Evolutionary conservation across 768 basidiomycete genomes (phyloP).

Genomic region (Calocybe indica): DNA sequence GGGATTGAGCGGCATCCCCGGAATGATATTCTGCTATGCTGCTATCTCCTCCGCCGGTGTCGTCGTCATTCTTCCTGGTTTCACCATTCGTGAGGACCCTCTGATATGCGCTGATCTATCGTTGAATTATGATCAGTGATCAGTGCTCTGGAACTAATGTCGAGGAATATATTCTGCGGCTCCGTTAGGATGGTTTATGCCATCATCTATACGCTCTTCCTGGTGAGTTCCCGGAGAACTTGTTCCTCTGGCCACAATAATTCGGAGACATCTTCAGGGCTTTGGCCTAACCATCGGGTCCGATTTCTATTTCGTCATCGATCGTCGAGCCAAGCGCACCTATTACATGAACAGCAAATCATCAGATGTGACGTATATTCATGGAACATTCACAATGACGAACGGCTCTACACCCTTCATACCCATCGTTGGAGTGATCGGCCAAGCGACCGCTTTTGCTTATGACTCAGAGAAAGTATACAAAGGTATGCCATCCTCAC

Average conservation of each 20-base stretch:
- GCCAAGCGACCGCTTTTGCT: constrained; percentile 22
- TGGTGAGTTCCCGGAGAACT: constrained; percentile 34
- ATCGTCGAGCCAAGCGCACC: constrained; percentile 46
- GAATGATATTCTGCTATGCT: constrained; percentile 80
- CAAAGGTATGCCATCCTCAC: constrained; percentile 30
- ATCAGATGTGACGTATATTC: constrained; percentile 36
- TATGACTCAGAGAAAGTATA: constrained; percentile 36
- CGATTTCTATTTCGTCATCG: constrained; percentile 71
- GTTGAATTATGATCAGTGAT: constrained; percentile 42
- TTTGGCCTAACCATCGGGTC: constrained; percentile 83
- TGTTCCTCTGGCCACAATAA: constrained; percentile 1
- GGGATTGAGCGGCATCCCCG: constrained; percentile 69
- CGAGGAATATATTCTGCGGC: constrained; percentile 74
- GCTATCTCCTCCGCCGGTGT: constrained; percentile 87
- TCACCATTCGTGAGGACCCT: constrained; percentile 60
- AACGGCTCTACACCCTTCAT: constrained; percentile 38
- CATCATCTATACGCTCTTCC: constrained; percentile 78
- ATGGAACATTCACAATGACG: constrained; percentile 45
- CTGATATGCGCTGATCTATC: neutral
- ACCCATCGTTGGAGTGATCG: constrained; percentile 38
- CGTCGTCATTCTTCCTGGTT: constrained; percentile 87
- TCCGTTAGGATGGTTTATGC: constrained; percentile 82
- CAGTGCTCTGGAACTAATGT: constrained; percentile 75
- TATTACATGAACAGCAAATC: constrained; percentile 34
- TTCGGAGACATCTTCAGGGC: constrained; percentile 37